Evolutionary conservation across 129 eudicot species (phyloP), one percentile per base, ranked within the genome.

Genomic region (Artemisia tridentata): DNA sequence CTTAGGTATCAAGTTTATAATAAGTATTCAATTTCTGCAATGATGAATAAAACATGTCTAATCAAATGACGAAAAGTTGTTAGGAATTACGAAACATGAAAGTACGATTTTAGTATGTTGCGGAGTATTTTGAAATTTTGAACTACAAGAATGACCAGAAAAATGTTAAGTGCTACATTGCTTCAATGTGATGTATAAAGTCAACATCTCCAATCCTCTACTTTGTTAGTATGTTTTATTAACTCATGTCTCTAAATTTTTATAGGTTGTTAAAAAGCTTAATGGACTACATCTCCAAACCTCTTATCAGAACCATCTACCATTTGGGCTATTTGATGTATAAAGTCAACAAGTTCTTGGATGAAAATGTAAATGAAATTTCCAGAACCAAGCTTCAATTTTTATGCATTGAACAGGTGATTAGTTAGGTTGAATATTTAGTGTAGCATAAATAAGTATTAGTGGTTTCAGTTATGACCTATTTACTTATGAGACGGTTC

Each of bases 261-360:
- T 52, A 34, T 68, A 91, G 98, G 69, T 89, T 84, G 78, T 69
- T 88, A 14, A 87, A 92, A 57, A 77, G 86, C 41, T 70, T 83
- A 63, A 92, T 84, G 72, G 87, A 92, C 67, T 92, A 86, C 55
- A 74, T 80, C 47, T 78, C 83, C 54, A 86, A 84, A 74, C 91
- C 98, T 63, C 78, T 92, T 18, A 71, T 92, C 19, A 92, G 75
- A 82, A 88, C 95, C 16, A 82, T 88, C 29, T 96, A 92, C 75
- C 98, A 92, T 69, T 82, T 92, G 91, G 96, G 96, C 56, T 80
- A 91, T 43, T 77, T 88, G 80, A 84, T 95, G 3, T 74, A 65
- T 74, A 92, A 84, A 78, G 75, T 91, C 20, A 79, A 77, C 64
- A 80, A 60, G 62, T 76, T 86, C 68, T 52, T 91, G 81, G 88